A percentile compares a stretch with the other conserved stretches of the same genome.
Conservation (phyloP, 176 grass and related monocot species). For the Zea luxurians region DNA sequence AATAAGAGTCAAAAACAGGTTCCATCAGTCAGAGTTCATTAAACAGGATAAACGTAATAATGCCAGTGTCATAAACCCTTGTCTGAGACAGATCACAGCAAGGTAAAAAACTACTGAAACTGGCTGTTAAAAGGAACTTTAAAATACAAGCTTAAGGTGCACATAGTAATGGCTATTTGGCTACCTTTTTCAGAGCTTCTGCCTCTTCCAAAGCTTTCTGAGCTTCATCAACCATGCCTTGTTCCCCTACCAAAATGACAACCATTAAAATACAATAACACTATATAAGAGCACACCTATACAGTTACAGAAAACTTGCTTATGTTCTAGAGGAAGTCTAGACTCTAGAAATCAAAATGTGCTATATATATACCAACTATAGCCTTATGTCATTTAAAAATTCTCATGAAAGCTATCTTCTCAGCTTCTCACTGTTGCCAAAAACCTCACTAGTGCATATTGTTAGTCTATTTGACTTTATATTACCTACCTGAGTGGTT, state of each 20-base stretch:
- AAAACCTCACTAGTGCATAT: not conserved
- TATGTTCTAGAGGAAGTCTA: not conserved
- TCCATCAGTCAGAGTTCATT: not conserved
- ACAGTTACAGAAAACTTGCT: not conserved
- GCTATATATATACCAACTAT: not conserved
- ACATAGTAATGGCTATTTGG: conserved; percentile 2
- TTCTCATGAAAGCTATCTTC: not conserved
- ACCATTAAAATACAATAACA: conserved; percentile 4
- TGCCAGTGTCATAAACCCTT: not conserved
- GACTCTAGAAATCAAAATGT: not conserved
- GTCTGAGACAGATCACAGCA: too few species aligned
- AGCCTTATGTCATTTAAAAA: not conserved
- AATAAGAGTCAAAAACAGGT: conserved; percentile 12
- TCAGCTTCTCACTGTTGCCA: not conserved
- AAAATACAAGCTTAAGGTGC: conserved; percentile 24
- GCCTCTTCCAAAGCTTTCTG: conserved; percentile 93
- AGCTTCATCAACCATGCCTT: conserved; percentile 85
- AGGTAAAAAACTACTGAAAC: not conserved
- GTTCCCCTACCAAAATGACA: conserved; percentile 62
- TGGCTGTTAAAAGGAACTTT: conserved; percentile 11
- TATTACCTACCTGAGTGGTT: conserved; percentile 1
- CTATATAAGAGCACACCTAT: not conserved
- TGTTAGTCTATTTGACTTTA: not conserved
- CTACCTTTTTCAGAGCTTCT: conserved; percentile 91
- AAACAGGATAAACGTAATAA: too few species aligned